Percentiles rank a stretch among this genome's conserved stretches.
These are phyloP conservation scores for Collybia nuda DNA, from an alignment of 768 basidiomycete species.

Conservation along the genomic window DNA sequence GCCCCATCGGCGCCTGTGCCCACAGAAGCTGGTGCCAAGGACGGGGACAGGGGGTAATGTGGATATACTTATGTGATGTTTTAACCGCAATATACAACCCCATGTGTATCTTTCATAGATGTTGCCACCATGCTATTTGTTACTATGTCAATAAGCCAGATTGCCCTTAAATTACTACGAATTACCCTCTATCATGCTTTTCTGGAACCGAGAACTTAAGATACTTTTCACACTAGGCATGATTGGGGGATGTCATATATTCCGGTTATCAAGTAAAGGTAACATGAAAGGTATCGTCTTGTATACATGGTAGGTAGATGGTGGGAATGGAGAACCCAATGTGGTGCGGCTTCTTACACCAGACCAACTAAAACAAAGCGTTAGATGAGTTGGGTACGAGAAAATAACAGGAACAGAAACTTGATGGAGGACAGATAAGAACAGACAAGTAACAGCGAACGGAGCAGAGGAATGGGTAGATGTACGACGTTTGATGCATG, in stretches of 20 bases:
- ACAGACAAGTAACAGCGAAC: conserved; percentile 11
- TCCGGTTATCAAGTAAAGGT: conserved; percentile 1
- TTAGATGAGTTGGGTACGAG: conserved; percentile 14
- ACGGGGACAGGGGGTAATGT: conserved; percentile 69
- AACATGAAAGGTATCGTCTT: conserved; percentile 19
- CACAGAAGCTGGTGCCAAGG: conserved; percentile 68
- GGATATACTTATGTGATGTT: not conserved
- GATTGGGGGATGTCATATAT: not conserved
- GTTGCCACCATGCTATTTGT: conserved; percentile 6
- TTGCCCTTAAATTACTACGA: no score
- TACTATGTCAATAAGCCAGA: not conserved
- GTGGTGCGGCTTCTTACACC: conserved; percentile 10
- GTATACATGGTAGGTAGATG: conserved; percentile 25
- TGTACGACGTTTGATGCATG: conserved; percentile 11
- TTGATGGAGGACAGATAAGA: conserved; percentile 11
- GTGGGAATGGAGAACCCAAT: conserved; percentile 6
- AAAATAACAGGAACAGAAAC: conserved; percentile 13
- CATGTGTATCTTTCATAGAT: conserved; percentile 8
- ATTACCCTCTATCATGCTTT: no score
- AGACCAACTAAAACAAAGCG: conserved; percentile 20
- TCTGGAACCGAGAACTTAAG: no score
- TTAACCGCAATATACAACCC: conserved; percentile 8
- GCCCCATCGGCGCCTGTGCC: conserved; percentile 39
- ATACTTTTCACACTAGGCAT: no score
- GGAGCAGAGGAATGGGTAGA: conserved; percentile 13